phyloP scores from a whole-genome alignment of 129 eudicot genomes.

The Flaveria sonorensis region DNA sequence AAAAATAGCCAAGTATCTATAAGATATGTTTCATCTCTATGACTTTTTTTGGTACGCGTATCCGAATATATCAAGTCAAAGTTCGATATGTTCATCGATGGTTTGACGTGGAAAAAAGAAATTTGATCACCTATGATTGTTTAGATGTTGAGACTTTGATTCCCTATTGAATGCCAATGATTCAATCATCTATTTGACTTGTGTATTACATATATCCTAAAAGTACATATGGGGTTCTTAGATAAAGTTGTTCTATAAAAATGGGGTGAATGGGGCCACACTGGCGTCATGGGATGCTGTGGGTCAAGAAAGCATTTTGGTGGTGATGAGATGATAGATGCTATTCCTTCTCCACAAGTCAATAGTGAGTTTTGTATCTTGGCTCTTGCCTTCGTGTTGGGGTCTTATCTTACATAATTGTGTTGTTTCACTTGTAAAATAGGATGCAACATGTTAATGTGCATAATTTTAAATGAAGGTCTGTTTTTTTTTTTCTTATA shows the following conservation, averaged over 20 bases:
- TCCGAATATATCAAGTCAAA: background rate
- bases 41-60: background rate
- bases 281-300: constrained; percentile 29
- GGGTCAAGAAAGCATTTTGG: constrained; percentile 36
- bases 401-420: background rate
- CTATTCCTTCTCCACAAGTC: constrained; percentile 32
- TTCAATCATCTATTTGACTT: background rate
- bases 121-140: background rate
- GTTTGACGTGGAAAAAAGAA: background rate
- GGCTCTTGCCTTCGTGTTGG: constrained; percentile 30
- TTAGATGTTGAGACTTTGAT: constrained; percentile 18
- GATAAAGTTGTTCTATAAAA: background rate
- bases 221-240: background rate
- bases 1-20: background rate
- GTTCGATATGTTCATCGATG: background rate
- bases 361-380: constrained; percentile 22
- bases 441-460: background rate
- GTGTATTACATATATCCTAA: background rate
- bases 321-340: constrained; percentile 25
- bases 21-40: background rate
- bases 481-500: background rate
- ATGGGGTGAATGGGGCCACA: constrained; percentile 34
- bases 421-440: background rate
- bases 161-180: background rate
- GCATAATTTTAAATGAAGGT: background rate